Conservation (phyloP, 192 early-diverging fungal genomes). For the Gorgonomyces haynaldii region DNA sequence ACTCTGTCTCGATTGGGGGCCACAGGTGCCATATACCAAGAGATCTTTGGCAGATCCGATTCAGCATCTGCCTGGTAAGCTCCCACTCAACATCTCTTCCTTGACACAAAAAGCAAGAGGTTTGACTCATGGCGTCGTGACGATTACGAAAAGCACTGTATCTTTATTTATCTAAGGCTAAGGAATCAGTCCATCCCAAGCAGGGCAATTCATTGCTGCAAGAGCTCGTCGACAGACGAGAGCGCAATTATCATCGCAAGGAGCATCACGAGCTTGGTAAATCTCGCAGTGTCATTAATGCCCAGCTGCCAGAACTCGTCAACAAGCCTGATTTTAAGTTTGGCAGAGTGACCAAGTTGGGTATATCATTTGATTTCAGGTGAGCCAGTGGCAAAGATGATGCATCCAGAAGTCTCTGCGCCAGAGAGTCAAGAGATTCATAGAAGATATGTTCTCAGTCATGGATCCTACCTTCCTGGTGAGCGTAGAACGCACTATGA, state of each 20-base stretch:
- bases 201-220: background rate
- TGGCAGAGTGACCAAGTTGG: conserved; percentile 17
- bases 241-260: conserved; percentile 19
- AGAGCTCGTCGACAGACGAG: conserved; percentile 17
- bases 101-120: no score
- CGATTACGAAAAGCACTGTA: no score
- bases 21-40: no score
- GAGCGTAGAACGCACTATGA: conserved; percentile 14
- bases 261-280: conserved; percentile 25
- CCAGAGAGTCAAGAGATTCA: background rate
- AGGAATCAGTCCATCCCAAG: background rate
- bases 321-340: conserved; percentile 17
- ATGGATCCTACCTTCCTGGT: conserved; percentile 27
- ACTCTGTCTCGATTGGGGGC: no score
- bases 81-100: no score
- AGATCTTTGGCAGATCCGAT: no score
- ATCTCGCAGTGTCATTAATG: background rate
- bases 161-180: no score
- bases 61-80: no score
- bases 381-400: conserved; percentile 19
- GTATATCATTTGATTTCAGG: conserved; percentile 9
- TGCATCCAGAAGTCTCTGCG: conserved; percentile 16
- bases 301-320: conserved; percentile 17
- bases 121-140: no score
- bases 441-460: conserved; percentile 27